Evolutionary conservation across 345 rosid genomes (phyloP), one percentile per base, ranked within the genome.

Genomic region (Eucalyptus leucophloia): DNA sequence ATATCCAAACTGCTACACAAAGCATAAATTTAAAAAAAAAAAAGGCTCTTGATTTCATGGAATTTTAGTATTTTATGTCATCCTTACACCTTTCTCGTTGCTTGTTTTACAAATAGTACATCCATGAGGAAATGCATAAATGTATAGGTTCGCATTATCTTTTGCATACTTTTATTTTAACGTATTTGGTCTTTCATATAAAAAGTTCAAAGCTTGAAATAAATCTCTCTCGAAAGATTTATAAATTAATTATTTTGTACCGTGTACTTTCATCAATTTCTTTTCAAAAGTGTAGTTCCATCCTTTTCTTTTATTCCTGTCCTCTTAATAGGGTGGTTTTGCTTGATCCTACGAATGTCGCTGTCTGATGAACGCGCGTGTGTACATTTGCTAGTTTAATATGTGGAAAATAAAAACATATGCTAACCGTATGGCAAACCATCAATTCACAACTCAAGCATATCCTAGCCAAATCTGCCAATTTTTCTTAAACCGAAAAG

Each of bases 211-310:
- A 62, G n/a, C 69, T 65, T 2, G 37, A n/a, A 7, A 65, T n/a
- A 65, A 65, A 12, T 65, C 8, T 14, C 10, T 60, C 67, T 28
- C 15, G 1, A 11, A 53, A 26, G 62, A 56, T 56, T 23, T 24
- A 24, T 62, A 62, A 28, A 30, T 28, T 28, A 28, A 12, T 28
- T 62, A 6, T 62, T 65, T n/a, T n/a, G 37, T n/a, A 15, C 72
- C 0, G 3, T 4, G 72, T 14, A 15, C 37, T n/a, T 65, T 65
- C 37, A 14, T 30, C 3, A 1, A n/a, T n/a, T 65, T n/a, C 10
- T 65, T 65, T 65, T 4, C 34, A 65, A 65, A 65, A 65, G 37
- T 15, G 72, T 15, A 15, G 1, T n/a, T 65, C 21, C 37, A 30
- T 30, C 32, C 4, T 28, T 28, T 12, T 28, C 7, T 58, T 12